Base-by-base conservation (phyloP, 1,284 basidiomycete species). In the Chalciporus sp. region DNA sequence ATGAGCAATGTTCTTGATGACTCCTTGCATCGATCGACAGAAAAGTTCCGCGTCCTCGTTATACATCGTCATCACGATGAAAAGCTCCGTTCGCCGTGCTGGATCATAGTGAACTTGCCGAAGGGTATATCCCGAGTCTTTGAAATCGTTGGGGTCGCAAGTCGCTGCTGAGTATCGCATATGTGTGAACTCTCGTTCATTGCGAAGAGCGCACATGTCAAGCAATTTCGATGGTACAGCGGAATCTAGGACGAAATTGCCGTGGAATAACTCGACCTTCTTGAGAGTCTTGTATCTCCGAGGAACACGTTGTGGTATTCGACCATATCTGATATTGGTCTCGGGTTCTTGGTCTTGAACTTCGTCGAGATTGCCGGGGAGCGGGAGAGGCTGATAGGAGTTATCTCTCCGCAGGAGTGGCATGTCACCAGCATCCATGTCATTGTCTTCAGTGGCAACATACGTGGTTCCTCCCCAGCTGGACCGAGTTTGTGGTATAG, bases 131-230 rank as follows among this genome's bases (percentile, higher is more conserved):
- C 87, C 85, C 40, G 83, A 76, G 28, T 84, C 77, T 61, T 86
- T 82, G 72, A 96, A 97, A 65, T 93, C 86, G 68, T 96, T 92
- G 3, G 94, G 94, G 70, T 96, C 93, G 71, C 91, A 94, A 0
- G 94, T 96, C n/a, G 91, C 92, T 0, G 93, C 94, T 1, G 88
- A 88, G 73, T 95, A 95, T 7, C 95, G 84, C 92, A 98, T 94
- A 72, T 95, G 90, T 2, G 92, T 94, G 70, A 95, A 96, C 72
- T 99, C 96, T 55, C 91, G 84, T 57, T 93, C 92, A 49, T 83
- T 87, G 52, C 85, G 82, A 58, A 83, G 72, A 2, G 83, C 75
- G 59, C 90, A 92, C 77, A 92, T 84, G 54, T 92, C 84, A 19
- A 96, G 79, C 26, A 96, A 77, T 68, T 93, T 94, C 11, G 87